A percentile compares a stretch with the other conserved stretches of the same genome.
Evolutionary conservation across 371 early-diverging fungal species (phyloP).

Genomic region (Mucor sp.): DNA sequence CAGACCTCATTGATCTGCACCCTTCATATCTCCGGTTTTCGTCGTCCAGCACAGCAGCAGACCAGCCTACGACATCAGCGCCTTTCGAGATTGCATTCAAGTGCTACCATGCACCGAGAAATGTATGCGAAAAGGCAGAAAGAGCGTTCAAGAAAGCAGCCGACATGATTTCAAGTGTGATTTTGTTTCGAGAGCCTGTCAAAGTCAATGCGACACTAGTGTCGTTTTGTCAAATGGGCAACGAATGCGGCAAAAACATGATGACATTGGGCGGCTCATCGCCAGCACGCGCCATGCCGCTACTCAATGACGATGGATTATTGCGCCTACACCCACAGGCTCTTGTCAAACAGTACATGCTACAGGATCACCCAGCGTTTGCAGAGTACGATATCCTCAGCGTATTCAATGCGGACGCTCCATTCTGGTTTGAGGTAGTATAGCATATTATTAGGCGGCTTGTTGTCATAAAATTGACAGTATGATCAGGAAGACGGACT

Average conservation of each 20-base stretch:
- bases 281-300: constrained; percentile 37
- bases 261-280: constrained; percentile 39
- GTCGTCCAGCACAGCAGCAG: neutral
- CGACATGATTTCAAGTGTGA: constrained; percentile 21
- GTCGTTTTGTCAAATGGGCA: constrained; percentile 40
- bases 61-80: neutral
- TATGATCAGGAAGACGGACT: constrained; percentile 31
- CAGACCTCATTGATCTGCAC: neutral
- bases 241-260: constrained; percentile 28
- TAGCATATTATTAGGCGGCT: neutral
- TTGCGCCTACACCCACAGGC: constrained; percentile 58
- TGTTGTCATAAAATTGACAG: neutral
- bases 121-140: constrained; percentile 32
- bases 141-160: constrained; percentile 36
- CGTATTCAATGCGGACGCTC: constrained; percentile 59
- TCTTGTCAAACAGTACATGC: constrained; percentile 51
- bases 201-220: constrained; percentile 43
- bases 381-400: constrained; percentile 52
- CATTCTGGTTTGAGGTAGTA: constrained; percentile 45
- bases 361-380: constrained; percentile 28
- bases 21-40: constrained; percentile 8
- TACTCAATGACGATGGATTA: constrained; percentile 29
- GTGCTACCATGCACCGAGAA: constrained; percentile 4
- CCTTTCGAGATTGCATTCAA: constrained; percentile 15
- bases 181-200: constrained; percentile 37